Evolutionary conservation across 164 flowering plant genomes (phyloP), one percentile per base, ranked within the genome.

Genomic region (Amborella trichopoda): DNA sequence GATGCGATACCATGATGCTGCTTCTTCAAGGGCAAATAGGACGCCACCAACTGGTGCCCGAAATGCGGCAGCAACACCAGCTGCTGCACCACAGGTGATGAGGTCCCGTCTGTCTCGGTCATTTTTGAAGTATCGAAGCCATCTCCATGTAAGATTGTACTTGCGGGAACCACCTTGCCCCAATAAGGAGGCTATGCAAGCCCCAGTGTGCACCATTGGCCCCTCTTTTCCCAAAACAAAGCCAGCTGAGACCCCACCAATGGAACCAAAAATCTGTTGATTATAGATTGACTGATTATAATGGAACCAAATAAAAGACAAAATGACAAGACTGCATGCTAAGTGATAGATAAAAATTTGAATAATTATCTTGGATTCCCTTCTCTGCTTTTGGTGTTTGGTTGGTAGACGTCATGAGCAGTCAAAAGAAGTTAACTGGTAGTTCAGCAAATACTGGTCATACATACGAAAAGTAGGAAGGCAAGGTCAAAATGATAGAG

Each of bases 21-120:
- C 82, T 72, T 89, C 97, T 71, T 89, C 97, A 28, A 88, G 84
- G 27, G 93, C 93, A 66, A 88, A 84, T 21, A 88, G 75, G 30
- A 88, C 97, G 4, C 96, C 96, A 49, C 96, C 96, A 39, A 87
- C 91, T 19, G 96, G 97, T 25, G 97, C 97, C 53, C 95, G 90
- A 50, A 89, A 89, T 23, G 97, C 95, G 55, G 89, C 89, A 5
- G 97, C 97, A 3, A 88, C 87, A 49, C 97, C 95, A 61, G 97
- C 97, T 56, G 97, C 97, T 36, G 95, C 83, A 34, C 97, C 97
- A 69, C 94, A 84, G 9, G 97, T 88, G 54, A 88, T 74, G 66
- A 89, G 64, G 63, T 89, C 97, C 41, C 97, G 66, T 14, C 97
- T 68, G 48, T 89, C 97, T 20, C 97, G 55, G 25, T 89, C 97